These are phyloP conservation scores for Paraconiothyrium brasiliense DNA, from an alignment of 2,329 filamentous ascomycete genomes.

Conservation along the genomic window DNA sequence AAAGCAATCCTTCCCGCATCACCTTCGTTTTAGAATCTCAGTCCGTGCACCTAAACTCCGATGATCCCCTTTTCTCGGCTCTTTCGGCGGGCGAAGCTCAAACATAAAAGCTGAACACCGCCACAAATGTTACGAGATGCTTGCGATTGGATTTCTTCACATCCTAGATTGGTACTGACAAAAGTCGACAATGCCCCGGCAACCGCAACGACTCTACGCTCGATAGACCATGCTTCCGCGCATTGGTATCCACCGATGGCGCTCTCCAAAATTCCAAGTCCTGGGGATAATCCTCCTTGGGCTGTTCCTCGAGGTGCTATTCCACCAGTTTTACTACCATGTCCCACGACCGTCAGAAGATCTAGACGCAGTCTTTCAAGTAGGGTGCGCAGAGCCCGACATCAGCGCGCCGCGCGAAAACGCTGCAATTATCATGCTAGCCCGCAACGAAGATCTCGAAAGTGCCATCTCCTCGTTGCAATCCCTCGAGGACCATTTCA, in stretches of 20 bases:
- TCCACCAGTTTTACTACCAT: constrained; percentile 18
- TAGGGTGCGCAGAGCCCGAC: constrained; percentile 18
- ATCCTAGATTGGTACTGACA: not conserved
- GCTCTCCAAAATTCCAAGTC: constrained; percentile 11
- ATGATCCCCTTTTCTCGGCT: constrained; percentile 5
- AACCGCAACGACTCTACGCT: not conserved
- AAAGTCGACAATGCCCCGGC: constrained; percentile 6
- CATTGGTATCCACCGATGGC: constrained; percentile 13
- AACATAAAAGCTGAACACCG: not conserved
- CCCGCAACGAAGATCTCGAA: constrained; percentile 17
- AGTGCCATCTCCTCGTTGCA: constrained; percentile 11
- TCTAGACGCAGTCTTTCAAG: constrained; percentile 16
- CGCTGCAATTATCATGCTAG: constrained; percentile 21
- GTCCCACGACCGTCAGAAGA: constrained; percentile 14
- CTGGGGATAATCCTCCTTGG: constrained; percentile 8
- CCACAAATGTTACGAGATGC: not conserved
- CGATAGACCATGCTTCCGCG: constrained; percentile 15
- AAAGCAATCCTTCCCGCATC: not conserved
- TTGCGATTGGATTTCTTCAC: not conserved
- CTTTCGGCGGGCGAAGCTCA: not conserved
- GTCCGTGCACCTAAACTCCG: constrained; percentile 4
- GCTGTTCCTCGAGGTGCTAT: constrained; percentile 13
- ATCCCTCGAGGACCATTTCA: constrained; percentile 84
- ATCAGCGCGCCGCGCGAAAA: constrained; percentile 18
- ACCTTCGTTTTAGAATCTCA: constrained; percentile 3